Base-by-base conservation (phyloP, 768 basidiomycete genomes). In the Tephrocybe sp. region DNA sequence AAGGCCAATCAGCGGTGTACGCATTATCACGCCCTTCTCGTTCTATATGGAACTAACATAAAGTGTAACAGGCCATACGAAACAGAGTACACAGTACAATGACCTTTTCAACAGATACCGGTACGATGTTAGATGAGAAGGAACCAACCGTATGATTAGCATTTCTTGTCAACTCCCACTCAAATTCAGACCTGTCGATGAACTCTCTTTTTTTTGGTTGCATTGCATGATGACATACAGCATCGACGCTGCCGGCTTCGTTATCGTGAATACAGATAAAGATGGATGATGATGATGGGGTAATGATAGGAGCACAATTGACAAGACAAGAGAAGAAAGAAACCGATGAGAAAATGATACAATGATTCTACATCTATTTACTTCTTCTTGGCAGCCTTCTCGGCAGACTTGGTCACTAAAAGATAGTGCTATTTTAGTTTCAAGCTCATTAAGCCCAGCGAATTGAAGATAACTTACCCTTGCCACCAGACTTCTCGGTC, bases 331-430 rank as follows among this genome's bases (percentile, higher is more conserved):
- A 73, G 63, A 68, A 68, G 71, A 67, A 29, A 29, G 27, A 67
- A 72, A 68, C 69, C 62, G 66, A 74, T 70, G 75, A 76, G 73
- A 76, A 72, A 73, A 74, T 68, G 63, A 74, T 79, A 83, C 80
- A 79, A 70, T 69, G 69, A 67, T 80, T 84, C 79, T 82, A 84
- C 83, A 80, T 84, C 83, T 83, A 83, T 79, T 86, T 89, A 91
- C 79, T 91, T 91, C 88, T 91, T 91, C 89, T 91, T 91, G 76
- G 82, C 68, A 60, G 92, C 93, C 79, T 94, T 94, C 86, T 94
- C 92, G 57, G 92, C 92, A 56, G 92, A 86, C 84, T 94, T 93
- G 61, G 91, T 93, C 63, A 93, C 90, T 88, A 55, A 19, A 31
- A n/a, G n/a, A n/a, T n/a, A n/a, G n/a, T n/a, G n/a, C n/a, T n/a